phyloP scores from a whole-genome alignment of 371 early-diverging fungal genomes.

The Quaeritorhiza haematococci region DNA sequence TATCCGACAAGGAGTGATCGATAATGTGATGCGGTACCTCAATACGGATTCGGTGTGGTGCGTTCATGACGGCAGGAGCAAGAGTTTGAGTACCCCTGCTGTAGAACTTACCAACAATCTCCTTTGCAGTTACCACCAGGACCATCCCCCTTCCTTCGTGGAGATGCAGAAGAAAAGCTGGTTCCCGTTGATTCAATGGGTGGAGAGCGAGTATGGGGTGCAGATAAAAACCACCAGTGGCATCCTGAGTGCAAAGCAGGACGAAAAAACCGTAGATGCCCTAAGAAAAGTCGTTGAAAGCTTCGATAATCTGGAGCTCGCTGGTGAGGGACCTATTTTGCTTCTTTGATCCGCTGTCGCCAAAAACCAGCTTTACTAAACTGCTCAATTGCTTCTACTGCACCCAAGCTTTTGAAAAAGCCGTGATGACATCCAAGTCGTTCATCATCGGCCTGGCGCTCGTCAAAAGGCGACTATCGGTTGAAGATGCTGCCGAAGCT shows the following conservation, averaged over 20 bases:
- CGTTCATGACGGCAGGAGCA: conserved; percentile 3
- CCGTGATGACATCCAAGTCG: conserved; percentile 82
- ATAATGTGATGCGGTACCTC: conserved; percentile 70
- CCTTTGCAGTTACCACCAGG: conserved; percentile 62
- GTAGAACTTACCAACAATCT: background rate
- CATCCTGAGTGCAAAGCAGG: conserved; percentile 66
- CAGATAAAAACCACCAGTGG: conserved; percentile 68
- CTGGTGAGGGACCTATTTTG: conserved; percentile 42
- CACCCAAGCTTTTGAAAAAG: conserved; percentile 75
- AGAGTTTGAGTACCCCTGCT: background rate
- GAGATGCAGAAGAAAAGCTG: conserved; percentile 75
- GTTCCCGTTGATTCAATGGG: conserved; percentile 80
- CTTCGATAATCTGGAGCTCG: conserved; percentile 66
- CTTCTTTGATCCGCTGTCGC: background rate
- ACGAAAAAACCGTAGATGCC: conserved; percentile 49
- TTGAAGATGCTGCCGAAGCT: conserved; percentile 73
- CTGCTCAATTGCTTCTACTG: background rate
- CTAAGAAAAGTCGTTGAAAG: conserved; percentile 49
- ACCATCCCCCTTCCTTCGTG: conserved; percentile 63
- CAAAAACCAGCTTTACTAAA: background rate
- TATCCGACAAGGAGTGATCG: conserved; percentile 61
- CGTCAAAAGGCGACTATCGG: conserved; percentile 64
- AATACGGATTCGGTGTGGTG: conserved; percentile 85
- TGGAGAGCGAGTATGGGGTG: conserved; percentile 55
- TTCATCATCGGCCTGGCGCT: conserved; percentile 83